phyloP scores from a whole-genome alignment of 2,329 filamentous ascomycete genomes.

The Pseudogymnoascus sp. region DNA sequence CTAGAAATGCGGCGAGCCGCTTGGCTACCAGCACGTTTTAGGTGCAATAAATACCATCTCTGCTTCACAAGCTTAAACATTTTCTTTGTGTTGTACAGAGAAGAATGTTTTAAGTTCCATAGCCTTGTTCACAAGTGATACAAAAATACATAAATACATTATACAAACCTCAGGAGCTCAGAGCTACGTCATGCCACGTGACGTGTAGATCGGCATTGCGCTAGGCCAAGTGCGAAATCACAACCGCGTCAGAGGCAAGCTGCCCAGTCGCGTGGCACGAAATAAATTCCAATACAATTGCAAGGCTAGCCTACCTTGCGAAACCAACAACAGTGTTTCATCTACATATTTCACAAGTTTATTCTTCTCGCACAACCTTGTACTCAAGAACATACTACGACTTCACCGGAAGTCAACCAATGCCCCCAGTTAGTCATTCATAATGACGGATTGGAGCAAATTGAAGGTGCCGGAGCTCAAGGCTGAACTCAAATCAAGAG shows the following conservation, averaged over 20 bases:
- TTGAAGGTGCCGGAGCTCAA: slow-evolving; percentile 70
- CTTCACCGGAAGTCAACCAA: background rate
- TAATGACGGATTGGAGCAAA: slow-evolving; percentile 45
- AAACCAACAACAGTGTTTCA: slow-evolving; percentile 1
- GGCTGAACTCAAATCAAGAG: slow-evolving; percentile 63
- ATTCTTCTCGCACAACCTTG: background rate
- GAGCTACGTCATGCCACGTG: background rate
- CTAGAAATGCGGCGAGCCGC: slow-evolving; percentile 87
- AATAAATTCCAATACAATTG: slow-evolving; percentile 3
- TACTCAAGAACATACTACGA: background rate
- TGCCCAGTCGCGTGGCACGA: slow-evolving; percentile 7
- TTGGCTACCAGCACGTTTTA: slow-evolving; percentile 91
- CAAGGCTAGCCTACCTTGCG: slow-evolving; percentile 3
- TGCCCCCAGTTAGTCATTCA: slow-evolving; percentile 11
- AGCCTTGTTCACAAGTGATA: background rate
- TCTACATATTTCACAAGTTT: background rate
- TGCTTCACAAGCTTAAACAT: background rate
- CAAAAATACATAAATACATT: background rate
- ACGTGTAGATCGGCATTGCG: background rate
- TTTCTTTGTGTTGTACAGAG: background rate
- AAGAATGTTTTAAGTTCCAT: background rate
- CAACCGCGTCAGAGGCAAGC: slow-evolving; percentile 5
- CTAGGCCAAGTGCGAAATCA: background rate
- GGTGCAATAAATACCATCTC: slow-evolving; percentile 4
- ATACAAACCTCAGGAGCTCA: background rate